phyloP scores from a whole-genome alignment of 169 alveolate species.

The Plasmodium ovale region DNA sequence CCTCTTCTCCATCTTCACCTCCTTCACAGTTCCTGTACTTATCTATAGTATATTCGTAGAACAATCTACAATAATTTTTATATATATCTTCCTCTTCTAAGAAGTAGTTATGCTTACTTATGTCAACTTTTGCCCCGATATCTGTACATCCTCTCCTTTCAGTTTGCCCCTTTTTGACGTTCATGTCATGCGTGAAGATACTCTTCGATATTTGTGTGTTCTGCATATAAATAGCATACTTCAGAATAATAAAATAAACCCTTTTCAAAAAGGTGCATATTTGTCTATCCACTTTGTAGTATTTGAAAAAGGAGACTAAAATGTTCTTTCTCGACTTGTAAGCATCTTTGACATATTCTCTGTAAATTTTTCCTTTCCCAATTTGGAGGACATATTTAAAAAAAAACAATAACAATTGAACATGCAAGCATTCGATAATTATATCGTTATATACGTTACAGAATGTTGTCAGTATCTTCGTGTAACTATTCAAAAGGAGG shows the following conservation, averaged over 20 bases:
- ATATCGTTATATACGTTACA: conserved; percentile 67
- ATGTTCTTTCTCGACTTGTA: conserved; percentile 4
- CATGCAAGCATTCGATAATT: conserved; percentile 56
- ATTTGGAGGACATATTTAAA: conserved; percentile 52
- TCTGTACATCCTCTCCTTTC: not conserved
- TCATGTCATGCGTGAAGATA: not conserved
- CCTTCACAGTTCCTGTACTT: conserved; percentile 9
- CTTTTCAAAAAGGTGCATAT: conserved; percentile 35
- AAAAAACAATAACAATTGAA: conserved; percentile 45
- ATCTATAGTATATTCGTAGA: conserved; percentile 41
- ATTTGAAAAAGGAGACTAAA: conserved; percentile 30
- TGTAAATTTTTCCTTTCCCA: conserved; percentile 13
- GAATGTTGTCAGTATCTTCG: conserved; percentile 35
- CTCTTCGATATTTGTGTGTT: conserved; percentile 1
- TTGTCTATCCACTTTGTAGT: conserved; percentile 43
- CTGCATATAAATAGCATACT: conserved; percentile 56
- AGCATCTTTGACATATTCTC: conserved; percentile 5
- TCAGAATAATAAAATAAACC: conserved; percentile 41
- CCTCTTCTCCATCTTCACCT: not conserved
- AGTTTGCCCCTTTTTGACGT: not conserved
- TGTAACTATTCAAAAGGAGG: conserved; percentile 34
- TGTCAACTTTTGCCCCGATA: not conserved
- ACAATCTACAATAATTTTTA: conserved; percentile 58
- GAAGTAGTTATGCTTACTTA: conserved; percentile 40
- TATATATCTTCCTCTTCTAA: conserved; percentile 43